phyloP scores from a whole-genome alignment of 352 stramenopile genomes.

The Halophytophthora polymorphica region DNA sequence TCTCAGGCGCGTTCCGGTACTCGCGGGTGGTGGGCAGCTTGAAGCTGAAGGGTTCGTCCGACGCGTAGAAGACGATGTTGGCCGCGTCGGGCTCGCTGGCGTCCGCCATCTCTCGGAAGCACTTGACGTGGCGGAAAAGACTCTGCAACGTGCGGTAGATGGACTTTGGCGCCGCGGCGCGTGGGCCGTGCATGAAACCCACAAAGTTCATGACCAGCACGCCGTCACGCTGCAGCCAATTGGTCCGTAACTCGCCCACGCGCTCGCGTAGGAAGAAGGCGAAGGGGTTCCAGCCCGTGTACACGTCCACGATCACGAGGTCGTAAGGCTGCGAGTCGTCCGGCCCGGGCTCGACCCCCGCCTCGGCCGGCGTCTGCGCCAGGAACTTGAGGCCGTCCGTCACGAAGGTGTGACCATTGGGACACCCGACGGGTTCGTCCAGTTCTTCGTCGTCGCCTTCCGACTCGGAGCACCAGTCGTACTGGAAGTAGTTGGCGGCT shows the following conservation, averaged over 20 bases:
- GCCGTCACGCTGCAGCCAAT: slow-evolving; percentile 48
- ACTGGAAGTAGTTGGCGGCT: slow-evolving; percentile 69
- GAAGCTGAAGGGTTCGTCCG: slow-evolving; percentile 64
- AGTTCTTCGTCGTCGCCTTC: slow-evolving; percentile 28
- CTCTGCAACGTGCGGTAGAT: slow-evolving; percentile 66
- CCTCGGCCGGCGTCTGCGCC: slow-evolving; percentile 24
- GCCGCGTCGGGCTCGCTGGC: slow-evolving; percentile 28
- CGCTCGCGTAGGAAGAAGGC: slow-evolving; percentile 67
- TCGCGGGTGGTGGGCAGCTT: slow-evolving; percentile 44
- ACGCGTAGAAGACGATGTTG: slow-evolving; percentile 82
- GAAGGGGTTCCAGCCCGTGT: slow-evolving; percentile 72
- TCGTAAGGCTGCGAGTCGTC: slow-evolving; percentile 37
- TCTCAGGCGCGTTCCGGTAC: slow-evolving; percentile 39
- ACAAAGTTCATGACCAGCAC: slow-evolving; percentile 84
- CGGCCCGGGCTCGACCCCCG: slow-evolving; percentile 5
- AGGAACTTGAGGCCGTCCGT: slow-evolving; percentile 69
- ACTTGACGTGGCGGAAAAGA: slow-evolving; percentile 68
- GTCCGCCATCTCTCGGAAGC: slow-evolving; percentile 60
- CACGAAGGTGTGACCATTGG: slow-evolving; percentile 52
- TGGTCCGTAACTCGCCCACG: slow-evolving; percentile 40
- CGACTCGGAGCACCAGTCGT: slow-evolving; percentile 38
- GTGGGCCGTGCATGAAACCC: slow-evolving; percentile 52
- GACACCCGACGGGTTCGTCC: slow-evolving; percentile 16
- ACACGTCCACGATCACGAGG: slow-evolving; percentile 64
- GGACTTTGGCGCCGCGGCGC: slow-evolving; percentile 53